Percentiles rank a stretch among this genome's conserved stretches.
These are phyloP conservation scores for Penicillium riverlandense DNA, from an alignment of 495 filamentous ascomycete genomes.

Conservation along the genomic window DNA sequence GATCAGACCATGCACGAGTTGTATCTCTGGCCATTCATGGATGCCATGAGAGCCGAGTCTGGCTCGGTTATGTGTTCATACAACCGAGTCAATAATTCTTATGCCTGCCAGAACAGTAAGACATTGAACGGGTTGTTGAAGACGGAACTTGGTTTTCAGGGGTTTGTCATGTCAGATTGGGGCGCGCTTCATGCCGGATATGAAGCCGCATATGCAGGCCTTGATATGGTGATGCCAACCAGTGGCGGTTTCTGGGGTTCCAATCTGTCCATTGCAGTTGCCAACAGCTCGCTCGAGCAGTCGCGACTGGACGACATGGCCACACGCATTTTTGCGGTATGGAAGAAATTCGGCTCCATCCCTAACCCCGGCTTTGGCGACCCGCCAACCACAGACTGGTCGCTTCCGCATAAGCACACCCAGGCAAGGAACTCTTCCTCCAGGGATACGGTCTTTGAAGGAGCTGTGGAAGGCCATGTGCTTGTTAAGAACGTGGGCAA, in stretches of 20 bases:
- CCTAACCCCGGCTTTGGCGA: no score
- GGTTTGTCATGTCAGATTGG: constrained; percentile 44
- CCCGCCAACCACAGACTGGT: no score
- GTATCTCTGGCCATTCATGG: constrained; percentile 66
- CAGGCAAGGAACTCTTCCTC: constrained; percentile 44
- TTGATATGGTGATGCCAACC: no score
- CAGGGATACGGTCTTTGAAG: constrained; percentile 48
- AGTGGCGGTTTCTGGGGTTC: constrained; percentile 12
- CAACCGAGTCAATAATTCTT: constrained; percentile 58
- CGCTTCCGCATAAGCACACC: constrained; percentile 38
- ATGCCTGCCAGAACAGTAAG: constrained; percentile 56
- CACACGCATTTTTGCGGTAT: no score
- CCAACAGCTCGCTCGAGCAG: constrained; percentile 34
- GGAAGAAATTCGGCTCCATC: constrained; percentile 40
- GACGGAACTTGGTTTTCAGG: constrained; percentile 50
- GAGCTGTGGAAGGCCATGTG: no score
- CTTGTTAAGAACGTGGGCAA: constrained; percentile 53
- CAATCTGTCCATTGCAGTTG: constrained; percentile 19
- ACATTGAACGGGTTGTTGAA: constrained; percentile 55
- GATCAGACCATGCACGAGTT: constrained; percentile 63
- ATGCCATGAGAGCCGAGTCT: constrained; percentile 51
- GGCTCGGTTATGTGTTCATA: constrained; percentile 32
- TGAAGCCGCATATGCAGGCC: constrained; percentile 3
- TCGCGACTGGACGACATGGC: constrained; percentile 50
- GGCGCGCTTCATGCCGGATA: constrained; percentile 45